phyloP scores from a whole-genome alignment of 345 rosid species.

The Camelina sativa region DNA sequence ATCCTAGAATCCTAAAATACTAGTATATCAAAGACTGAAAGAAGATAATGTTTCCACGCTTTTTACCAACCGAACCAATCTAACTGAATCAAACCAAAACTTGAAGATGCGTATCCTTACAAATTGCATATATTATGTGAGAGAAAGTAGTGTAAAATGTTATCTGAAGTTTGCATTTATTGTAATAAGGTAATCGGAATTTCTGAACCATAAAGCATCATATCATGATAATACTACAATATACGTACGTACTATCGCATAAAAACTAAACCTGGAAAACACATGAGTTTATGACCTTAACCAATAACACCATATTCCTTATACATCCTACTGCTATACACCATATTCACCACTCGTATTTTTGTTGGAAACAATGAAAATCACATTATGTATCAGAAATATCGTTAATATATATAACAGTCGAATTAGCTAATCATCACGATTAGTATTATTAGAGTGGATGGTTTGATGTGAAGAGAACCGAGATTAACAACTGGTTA shows the following conservation, averaged over 20 bases:
- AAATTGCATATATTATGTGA: slow-evolving; percentile 1
- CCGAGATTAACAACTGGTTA: too few relatives aligned
- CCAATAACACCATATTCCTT: too few relatives aligned
- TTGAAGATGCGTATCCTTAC: background rate
- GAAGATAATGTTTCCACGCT: background rate
- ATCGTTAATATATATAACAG: background rate
- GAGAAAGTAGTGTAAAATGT: too few relatives aligned
- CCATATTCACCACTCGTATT: background rate
- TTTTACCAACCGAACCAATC: slow-evolving; percentile 9
- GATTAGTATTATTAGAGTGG: background rate
- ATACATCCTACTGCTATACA: too few relatives aligned
- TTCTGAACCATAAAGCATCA: background rate
- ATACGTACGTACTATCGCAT: background rate
- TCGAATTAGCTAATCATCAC: background rate
- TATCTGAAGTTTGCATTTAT: background rate
- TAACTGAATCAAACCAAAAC: background rate
- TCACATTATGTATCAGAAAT: background rate
- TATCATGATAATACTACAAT: background rate
- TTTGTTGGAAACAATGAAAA: slow-evolving; percentile 7
- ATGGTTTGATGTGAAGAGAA: too few relatives aligned
- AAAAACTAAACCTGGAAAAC: slow-evolving; percentile 1
- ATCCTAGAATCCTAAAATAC: too few relatives aligned
- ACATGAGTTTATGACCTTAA: slow-evolving; percentile 4
- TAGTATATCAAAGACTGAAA: background rate
- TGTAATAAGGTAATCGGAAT: background rate